These are phyloP conservation scores for Ustilago lituana DNA, from an alignment of 1,284 basidiomycete species.

Conservation along the genomic window DNA sequence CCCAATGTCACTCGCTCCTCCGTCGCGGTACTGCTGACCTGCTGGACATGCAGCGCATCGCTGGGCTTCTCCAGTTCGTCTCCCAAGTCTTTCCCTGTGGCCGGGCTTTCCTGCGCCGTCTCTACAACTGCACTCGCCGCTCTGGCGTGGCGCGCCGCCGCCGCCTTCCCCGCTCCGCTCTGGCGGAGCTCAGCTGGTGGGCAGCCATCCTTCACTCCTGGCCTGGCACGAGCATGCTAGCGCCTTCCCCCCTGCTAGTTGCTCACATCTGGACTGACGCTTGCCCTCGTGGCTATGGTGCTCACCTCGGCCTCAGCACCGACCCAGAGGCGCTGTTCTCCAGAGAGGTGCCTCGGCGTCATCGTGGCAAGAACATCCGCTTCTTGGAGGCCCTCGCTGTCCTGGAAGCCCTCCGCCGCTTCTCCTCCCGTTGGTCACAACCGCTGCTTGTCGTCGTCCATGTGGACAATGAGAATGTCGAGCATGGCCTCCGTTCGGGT, in stretches of 20 bases:
- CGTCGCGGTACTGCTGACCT: neutral
- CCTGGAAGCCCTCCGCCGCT: neutral
- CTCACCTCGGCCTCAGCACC: neutral
- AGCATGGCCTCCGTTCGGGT: neutral
- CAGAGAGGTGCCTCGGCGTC: neutral
- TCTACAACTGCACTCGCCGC: neutral
- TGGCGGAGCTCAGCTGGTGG: neutral
- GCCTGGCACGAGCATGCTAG: neutral
- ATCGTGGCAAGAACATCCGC: neutral
- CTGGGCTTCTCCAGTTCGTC: neutral
- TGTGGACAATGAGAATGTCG: constrained; percentile 1
- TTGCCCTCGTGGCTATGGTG: neutral
- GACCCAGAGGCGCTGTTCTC: neutral
- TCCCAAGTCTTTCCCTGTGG: neutral
- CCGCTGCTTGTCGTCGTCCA: neutral
- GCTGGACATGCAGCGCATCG: neutral
- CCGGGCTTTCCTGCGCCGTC: neutral
- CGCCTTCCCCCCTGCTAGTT: neutral
- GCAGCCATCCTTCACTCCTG: neutral
- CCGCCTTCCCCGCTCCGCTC: neutral
- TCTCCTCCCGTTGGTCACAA: neutral
- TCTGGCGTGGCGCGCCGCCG: neutral
- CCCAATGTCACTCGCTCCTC: neutral
- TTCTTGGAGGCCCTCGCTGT: constrained; percentile 8
- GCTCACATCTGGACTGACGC: neutral